Percentiles rank a stretch among this genome's conserved stretches.
phyloP scores from a whole-genome alignment of 2,329 filamentous ascomycete genomes.

The Dothistroma pini region DNA sequence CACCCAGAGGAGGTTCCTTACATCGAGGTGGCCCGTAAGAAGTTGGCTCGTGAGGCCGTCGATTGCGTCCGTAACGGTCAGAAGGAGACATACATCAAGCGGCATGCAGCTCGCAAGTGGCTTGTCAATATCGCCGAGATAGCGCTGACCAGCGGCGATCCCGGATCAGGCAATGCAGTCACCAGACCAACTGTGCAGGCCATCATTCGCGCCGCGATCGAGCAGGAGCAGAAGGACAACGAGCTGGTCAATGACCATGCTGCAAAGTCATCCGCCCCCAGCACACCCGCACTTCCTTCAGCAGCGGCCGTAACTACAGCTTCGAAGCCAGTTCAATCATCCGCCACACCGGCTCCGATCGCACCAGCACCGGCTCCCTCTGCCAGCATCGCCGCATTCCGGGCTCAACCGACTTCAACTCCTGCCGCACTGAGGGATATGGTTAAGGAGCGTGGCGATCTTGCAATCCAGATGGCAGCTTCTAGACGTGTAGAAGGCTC shows the following conservation, averaged over 20 bases:
- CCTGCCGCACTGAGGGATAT: neutral
- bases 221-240: neutral
- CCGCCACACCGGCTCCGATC: neutral
- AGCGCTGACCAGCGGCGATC: neutral
- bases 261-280: neutral
- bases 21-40: neutral
- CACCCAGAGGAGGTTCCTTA: neutral
- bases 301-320: neutral
- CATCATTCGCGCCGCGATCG: neutral
- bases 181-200: neutral
- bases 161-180: neutral
- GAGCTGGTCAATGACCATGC: neutral
- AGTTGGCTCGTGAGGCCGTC: neutral
- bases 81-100: neutral
- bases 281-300: neutral
- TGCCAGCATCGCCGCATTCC: neutral
- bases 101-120: neutral
- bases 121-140: neutral
- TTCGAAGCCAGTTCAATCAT: neutral
- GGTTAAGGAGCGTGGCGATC: neutral
- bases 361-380: neutral
- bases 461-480: neutral
- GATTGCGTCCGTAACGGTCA: neutral
- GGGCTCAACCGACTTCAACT: neutral
- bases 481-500: neutral